Base-by-base conservation (phyloP, 169 alveolate species). In the Fabrea salina region DNA sequence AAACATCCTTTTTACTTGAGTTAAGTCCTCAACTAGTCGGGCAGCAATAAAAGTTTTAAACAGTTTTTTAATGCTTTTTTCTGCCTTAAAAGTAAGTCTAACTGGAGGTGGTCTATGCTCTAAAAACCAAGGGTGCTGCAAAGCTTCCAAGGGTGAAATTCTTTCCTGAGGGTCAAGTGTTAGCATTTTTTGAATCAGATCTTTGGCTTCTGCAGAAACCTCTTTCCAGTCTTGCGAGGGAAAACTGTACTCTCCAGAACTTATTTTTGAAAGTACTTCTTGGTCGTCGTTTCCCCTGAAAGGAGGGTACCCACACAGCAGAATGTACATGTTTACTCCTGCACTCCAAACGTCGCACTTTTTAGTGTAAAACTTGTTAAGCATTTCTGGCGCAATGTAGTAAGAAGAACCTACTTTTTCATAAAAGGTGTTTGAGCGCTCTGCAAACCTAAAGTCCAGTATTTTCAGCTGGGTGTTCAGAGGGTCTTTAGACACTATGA, bases 361-460 rank as follows among this genome's bases (percentile, higher is more conserved):
- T 53, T 75, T 80, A 59, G 74, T 76, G 51, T 80, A 84, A 72
- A 71, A 56, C 61, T 70, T 56, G 7, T 19, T 39, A 39, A 64
- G 43, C 53, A 84, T 79, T 51, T 80, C 78, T 16, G 80, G 80
- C 7, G 79, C 61, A 33, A 59, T 53, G 44, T 66, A 57, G 16
- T 61, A 71, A 19, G 82, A 77, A 16, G 86, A 67, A n/a, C 85
- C 85, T 5, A 61, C 27, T n/a, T n/a, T n/a, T n/a, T 68, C 43
- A 80, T 64, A 70, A 19, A 19, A 80, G 53, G 90, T 77, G 22
- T 90, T 90, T 32, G 84, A 72, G 88, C 86, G 72, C 53, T 78
- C 80, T 75, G 92, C 13, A 96, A 95, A 86, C 30, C 98, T 97
- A 74, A 95, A 95, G 78, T 95, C 98, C 44, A 95, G 94, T 27